These are phyloP conservation scores for Carex scoparia DNA, from an alignment of 176 grass and related monocot species.

Conservation along the genomic window DNA sequence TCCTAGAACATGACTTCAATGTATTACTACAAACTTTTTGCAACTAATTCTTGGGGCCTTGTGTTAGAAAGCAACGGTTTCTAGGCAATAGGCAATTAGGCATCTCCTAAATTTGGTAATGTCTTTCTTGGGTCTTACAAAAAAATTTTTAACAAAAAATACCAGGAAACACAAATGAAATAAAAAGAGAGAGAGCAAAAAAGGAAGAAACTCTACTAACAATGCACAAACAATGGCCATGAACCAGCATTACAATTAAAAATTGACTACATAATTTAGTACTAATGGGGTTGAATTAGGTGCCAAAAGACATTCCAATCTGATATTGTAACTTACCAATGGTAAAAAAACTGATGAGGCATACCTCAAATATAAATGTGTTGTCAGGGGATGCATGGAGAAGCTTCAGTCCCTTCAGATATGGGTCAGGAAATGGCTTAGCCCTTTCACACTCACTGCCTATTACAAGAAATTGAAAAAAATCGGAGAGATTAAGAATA, in stretches of 20 bases:
- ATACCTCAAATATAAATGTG: constrained; percentile 79
- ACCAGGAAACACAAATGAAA: not conserved
- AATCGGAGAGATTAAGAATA: constrained; percentile 48
- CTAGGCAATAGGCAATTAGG: not conserved
- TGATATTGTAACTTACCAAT: not conserved
- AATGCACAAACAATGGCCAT: not conserved
- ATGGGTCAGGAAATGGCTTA: constrained; percentile 74
- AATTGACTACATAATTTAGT: not conserved
- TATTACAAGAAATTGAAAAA: constrained; percentile 63
- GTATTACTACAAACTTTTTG: not conserved
- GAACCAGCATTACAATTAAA: not conserved
- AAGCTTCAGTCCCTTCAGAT: constrained; percentile 63
- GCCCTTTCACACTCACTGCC: constrained; percentile 61
- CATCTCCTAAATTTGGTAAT: not conserved
- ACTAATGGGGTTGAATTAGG: not conserved
- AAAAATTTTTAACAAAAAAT: not conserved
- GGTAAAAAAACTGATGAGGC: not conserved
- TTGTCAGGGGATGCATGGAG: constrained; percentile 48
- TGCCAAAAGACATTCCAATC: not conserved
- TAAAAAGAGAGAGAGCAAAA: not conserved
- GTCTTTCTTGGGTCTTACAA: not conserved
- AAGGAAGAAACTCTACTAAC: not conserved
- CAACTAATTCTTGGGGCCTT: not conserved
- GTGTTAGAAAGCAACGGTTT: not conserved
- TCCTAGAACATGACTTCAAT: not conserved